Percentiles rank a stretch among this genome's conserved stretches.
Evolutionary conservation across 1,284 basidiomycete genomes (phyloP).

Genomic region (Rhodotorula sp.): DNA sequence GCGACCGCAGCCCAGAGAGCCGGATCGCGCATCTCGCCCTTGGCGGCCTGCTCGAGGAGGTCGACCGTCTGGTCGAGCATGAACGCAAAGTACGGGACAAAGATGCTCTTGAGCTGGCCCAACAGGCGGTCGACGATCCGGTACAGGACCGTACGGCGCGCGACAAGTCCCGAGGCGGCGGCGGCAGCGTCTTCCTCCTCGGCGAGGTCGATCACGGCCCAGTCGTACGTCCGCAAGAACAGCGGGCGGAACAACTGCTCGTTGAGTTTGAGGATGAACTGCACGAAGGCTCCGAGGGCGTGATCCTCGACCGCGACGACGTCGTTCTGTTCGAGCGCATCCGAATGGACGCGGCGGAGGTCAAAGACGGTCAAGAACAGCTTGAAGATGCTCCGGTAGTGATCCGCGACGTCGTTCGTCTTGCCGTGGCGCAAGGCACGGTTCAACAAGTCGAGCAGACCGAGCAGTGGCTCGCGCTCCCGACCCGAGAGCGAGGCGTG

Average conservation of each 20-base stretch:
- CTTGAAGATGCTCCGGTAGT: conserved; percentile 72
- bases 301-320: conserved; percentile 51
- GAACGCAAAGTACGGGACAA: conserved; percentile 85
- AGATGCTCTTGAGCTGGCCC: conserved; percentile 81
- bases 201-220: conserved; percentile 74
- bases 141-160: conserved; percentile 67
- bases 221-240: conserved; percentile 89
- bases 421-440: conserved; percentile 65
- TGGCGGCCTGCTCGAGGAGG: conserved; percentile 58
- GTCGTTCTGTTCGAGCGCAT: conserved; percentile 48
- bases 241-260: conserved; percentile 89
- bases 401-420: conserved; percentile 64
- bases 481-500: conserved; percentile 33
- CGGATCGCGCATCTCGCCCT: conserved; percentile 45
- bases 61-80: conserved; percentile 68
- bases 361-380: conserved; percentile 80
- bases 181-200: conserved; percentile 45
- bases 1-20: conserved; percentile 67
- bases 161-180: conserved; percentile 41
- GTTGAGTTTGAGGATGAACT: conserved; percentile 88
- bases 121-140: conserved; percentile 69
- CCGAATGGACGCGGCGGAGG: conserved; percentile 52
- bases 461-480: conserved; percentile 29
- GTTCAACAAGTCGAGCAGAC: conserved; percentile 40
- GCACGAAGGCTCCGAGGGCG: conserved; percentile 70